Evolutionary conservation across 2,329 filamentous ascomycete genomes (phyloP), one percentile per base, ranked within the genome.

Genomic region (Cercospora citrullina): DNA sequence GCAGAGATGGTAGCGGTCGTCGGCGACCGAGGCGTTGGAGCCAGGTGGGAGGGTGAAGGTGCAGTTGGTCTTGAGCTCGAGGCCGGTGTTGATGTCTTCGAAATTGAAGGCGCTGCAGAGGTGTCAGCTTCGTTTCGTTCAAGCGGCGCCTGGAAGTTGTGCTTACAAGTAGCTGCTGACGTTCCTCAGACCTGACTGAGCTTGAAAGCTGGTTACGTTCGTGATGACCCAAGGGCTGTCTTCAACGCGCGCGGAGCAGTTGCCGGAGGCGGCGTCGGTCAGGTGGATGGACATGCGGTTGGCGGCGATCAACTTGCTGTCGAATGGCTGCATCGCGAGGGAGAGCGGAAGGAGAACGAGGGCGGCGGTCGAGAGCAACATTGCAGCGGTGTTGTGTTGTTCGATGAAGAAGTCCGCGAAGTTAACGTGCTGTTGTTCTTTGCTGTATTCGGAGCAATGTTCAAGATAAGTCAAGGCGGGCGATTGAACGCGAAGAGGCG

Each of bases 1-100:
- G 66, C 75, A 77, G n/a, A 36, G 48, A 45, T 73, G 69, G 60
- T 72, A 74, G 1, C 28, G 48, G 4, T 65, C 63, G 16, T 68
- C 51, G n/a, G 61, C 63, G 26, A 72, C 30, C 4, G 64, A 61
- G 23, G 42, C 53, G 48, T 71, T 60, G 14, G 64, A 63, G n/a
- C 66, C 68, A 3, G 23, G 39, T 5, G 66, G 48, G 1, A 69
- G 28, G 7, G 64, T 57, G 48, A 60, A 67, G 1, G 59, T 42
- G 67, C 75, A 77, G 16, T 68, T 66, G 10, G 74, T 75, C 60
- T 72, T 69, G 21, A 74, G 55, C 45, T 72, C 66, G 33, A 77
- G 70, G 9, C 74, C 74, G 5, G 55, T 58, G 68, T 77, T 77
- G 63, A 65, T 63, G 68, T 77, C 75, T 26, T 66, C 42, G 62